Evolutionary conservation across 1,139 yeast species (phyloP).

Genomic region (Hansenula anomala): DNA sequence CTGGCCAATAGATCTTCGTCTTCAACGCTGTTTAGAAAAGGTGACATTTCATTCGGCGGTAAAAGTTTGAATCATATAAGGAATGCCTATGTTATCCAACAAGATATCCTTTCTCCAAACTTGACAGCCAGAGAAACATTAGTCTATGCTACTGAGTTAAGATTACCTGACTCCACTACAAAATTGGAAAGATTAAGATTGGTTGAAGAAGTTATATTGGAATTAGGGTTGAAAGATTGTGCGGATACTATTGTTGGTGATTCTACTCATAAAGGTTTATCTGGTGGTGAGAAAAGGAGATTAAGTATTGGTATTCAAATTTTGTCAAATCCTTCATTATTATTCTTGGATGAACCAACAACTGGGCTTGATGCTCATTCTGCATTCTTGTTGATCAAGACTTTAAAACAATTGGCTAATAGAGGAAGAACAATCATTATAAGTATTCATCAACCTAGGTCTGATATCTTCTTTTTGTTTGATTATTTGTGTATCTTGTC

Average conservation of each 20-base stretch:
- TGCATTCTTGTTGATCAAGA: constrained; percentile 59
- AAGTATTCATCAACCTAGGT: constrained; percentile 83
- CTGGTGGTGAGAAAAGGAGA: constrained; percentile 85
- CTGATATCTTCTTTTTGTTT: constrained; percentile 64
- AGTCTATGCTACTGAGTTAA: constrained; percentile 63
- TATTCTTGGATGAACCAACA: constrained; percentile 85
- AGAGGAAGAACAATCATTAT: constrained; percentile 70
- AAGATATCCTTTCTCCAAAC: constrained; percentile 68
- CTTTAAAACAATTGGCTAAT: constrained; percentile 51
- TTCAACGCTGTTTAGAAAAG: constrained; percentile 34
- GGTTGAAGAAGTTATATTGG: constrained; percentile 56
- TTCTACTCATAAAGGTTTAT: constrained; percentile 66
- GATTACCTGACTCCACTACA: constrained; percentile 38
- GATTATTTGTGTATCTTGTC: constrained; percentile 72
- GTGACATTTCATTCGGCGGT: constrained; percentile 25
- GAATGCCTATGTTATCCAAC: constrained; percentile 70
- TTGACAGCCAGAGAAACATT: constrained; percentile 70
- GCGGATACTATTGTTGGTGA: constrained; percentile 75
- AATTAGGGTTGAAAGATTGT: constrained; percentile 69
- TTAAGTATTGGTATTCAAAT: constrained; percentile 76
- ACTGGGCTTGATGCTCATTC: constrained; percentile 83
- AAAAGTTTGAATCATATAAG: constrained; percentile 10
- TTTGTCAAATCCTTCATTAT: constrained; percentile 66
- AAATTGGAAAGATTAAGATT: constrained; percentile 39
- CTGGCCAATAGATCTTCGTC: constrained; percentile 51